These are phyloP conservation scores for Fomitopsis palustris DNA, from an alignment of 1,284 basidiomycete species.

Conservation along the genomic window DNA sequence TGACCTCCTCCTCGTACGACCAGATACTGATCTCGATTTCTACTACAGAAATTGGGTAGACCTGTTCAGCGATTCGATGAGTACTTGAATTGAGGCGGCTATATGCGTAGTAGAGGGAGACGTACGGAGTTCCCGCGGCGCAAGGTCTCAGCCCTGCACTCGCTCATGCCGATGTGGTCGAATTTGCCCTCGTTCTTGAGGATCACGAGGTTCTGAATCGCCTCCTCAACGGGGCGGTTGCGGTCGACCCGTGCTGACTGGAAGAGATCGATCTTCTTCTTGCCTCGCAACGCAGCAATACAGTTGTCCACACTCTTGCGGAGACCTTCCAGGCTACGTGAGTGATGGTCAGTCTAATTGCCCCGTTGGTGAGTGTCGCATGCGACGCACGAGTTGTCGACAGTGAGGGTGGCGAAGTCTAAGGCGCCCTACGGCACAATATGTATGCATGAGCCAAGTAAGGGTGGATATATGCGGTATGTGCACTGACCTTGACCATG, in stretches of 20 bases:
- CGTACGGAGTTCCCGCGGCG: constrained; percentile 31
- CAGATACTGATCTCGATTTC: constrained; percentile 55
- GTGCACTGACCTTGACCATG: constrained; percentile 32
- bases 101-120: no score
- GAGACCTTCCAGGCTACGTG: constrained; percentile 35
- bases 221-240: constrained; percentile 30
- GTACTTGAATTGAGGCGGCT: background rate
- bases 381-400: constrained; percentile 25
- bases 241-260: constrained; percentile 33
- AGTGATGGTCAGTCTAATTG: background rate
- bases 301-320: constrained; percentile 36
- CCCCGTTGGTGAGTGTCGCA: no score
- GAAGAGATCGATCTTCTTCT: constrained; percentile 44
- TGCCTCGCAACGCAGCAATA: constrained; percentile 36
- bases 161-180: constrained; percentile 45
- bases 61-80: constrained; percentile 19
- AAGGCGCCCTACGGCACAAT: constrained; percentile 38
- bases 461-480: no score
- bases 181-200: constrained; percentile 29
- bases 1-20: constrained; percentile 42
- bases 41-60: constrained; percentile 41
- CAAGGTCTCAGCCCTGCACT: constrained; percentile 45
- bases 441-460: background rate
- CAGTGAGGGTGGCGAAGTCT: constrained; percentile 4
- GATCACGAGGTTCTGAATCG: constrained; percentile 15